Conservation (phyloP, 139 green algal genomes). For the Chlorella sp. region DNA sequence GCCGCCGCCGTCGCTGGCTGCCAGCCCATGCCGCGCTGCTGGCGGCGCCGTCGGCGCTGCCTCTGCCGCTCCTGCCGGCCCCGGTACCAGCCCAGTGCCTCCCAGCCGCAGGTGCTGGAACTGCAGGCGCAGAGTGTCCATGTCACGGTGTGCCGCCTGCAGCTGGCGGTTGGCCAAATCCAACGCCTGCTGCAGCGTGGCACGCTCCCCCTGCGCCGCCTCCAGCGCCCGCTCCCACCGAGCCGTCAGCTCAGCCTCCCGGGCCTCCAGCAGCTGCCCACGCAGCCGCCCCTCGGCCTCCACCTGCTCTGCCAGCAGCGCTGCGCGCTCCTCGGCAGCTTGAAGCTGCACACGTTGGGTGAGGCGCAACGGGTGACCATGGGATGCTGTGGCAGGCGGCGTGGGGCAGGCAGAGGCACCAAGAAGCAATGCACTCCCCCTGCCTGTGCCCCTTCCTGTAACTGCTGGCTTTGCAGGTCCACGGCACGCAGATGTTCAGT, state of each 20-base stretch:
- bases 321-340: constrained; percentile 15
- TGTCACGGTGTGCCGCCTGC: constrained; percentile 22
- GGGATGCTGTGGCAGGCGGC: too few relatives aligned
- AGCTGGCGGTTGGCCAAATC: constrained; percentile 34
- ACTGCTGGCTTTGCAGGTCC: too few relatives aligned
- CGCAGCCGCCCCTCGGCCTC: constrained; percentile 9
- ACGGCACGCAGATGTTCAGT: too few relatives aligned
- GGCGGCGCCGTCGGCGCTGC: neutral
- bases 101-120: constrained; percentile 25
- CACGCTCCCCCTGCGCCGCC: constrained; percentile 17
- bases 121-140: constrained; percentile 30
- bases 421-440: neutral
- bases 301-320: neutral
- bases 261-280: constrained; percentile 1
- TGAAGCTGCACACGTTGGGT: neutral
- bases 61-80: neutral
- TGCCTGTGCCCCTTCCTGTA: too few relatives aligned
- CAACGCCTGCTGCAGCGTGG: constrained; percentile 23
- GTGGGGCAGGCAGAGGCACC: neutral
- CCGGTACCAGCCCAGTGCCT: neutral
- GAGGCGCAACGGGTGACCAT: neutral
- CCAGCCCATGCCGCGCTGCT: neutral
- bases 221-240: constrained; percentile 26
- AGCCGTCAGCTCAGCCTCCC: constrained; percentile 14
- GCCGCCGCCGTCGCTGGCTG: neutral